Percentiles rank a stretch among this genome's conserved stretches.
These are phyloP conservation scores for Trypanosoma melophagium DNA, from an alignment of 208 protist genomes.

Conservation along the genomic window DNA sequence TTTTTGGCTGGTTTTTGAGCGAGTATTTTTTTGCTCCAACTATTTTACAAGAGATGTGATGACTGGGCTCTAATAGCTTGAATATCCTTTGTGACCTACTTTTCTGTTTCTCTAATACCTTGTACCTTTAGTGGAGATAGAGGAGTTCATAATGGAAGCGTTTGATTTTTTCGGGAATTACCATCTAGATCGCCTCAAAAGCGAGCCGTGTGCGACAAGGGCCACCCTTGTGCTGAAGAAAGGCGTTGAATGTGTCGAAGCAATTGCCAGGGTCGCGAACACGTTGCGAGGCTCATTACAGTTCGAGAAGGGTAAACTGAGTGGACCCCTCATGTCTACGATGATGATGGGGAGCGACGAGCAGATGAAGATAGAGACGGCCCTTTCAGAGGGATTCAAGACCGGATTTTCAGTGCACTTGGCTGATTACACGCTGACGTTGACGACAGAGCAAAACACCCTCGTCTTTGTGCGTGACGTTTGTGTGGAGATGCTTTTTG, in stretches of 20 bases:
- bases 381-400: conserved; percentile 44
- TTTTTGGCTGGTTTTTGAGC: background rate
- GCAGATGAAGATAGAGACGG: conserved; percentile 50
- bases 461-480: conserved; percentile 43
- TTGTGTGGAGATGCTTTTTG: conserved; percentile 45
- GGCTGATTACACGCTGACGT: conserved; percentile 38
- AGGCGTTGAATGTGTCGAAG: conserved; percentile 33
- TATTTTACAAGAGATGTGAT: too few species aligned
- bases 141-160: conserved; percentile 7
- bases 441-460: conserved; percentile 49
- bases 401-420: conserved; percentile 43
- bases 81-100: too few species aligned
- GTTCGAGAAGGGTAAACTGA: conserved; percentile 36
- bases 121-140: background rate
- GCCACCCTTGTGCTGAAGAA: conserved; percentile 41
- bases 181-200: conserved; percentile 51
- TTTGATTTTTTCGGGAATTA: conserved; percentile 57
- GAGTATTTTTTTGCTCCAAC: background rate
- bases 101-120: background rate
- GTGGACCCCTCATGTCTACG: conserved; percentile 39
- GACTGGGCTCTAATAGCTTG: too few species aligned
- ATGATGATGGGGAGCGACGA: conserved; percentile 40
- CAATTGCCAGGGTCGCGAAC: conserved; percentile 41
- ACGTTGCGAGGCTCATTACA: conserved; percentile 42
- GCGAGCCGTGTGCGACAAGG: conserved; percentile 25